A percentile compares a stretch with the other conserved stretches of the same genome.
Evolutionary conservation across 345 rosid species (phyloP).

Genomic region (Dipteronia dyeriana): DNA sequence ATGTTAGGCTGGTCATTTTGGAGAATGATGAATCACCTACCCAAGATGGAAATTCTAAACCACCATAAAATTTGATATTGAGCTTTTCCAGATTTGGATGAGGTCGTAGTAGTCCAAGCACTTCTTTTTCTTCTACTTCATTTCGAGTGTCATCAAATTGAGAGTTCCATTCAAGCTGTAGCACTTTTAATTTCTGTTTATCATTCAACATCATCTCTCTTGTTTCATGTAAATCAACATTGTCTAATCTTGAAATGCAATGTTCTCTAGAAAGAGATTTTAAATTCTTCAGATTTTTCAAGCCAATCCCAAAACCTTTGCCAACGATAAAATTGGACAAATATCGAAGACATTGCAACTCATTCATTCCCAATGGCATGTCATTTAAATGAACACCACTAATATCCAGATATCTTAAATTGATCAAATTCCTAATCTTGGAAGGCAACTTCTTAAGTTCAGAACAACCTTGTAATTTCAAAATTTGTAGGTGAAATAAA

Average conservation of each 20-base stretch:
- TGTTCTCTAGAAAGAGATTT: background rate
- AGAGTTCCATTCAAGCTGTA: background rate
- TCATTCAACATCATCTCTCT: background rate
- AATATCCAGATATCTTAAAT: too few relatives aligned
- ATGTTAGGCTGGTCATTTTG: background rate
- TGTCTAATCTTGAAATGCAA: background rate
- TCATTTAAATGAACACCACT: too few relatives aligned
- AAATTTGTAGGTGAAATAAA: background rate
- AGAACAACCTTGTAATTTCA: background rate
- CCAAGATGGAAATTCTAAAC: background rate
- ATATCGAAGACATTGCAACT: background rate
- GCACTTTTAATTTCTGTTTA: background rate
- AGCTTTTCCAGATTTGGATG: background rate
- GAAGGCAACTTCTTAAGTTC: too few relatives aligned
- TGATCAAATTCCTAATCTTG: too few relatives aligned
- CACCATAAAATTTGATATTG: background rate
- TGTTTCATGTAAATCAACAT: background rate
- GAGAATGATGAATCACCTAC: background rate
- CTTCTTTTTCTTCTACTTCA: background rate
- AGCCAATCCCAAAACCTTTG: background rate
- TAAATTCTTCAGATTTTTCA: background rate
- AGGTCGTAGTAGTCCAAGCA: background rate
- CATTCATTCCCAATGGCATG: too few relatives aligned
- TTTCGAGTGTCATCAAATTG: background rate
- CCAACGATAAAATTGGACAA: background rate